phyloP scores from a whole-genome alignment of 2,329 filamentous ascomycete species.

The Zymoseptoria brevis region DNA sequence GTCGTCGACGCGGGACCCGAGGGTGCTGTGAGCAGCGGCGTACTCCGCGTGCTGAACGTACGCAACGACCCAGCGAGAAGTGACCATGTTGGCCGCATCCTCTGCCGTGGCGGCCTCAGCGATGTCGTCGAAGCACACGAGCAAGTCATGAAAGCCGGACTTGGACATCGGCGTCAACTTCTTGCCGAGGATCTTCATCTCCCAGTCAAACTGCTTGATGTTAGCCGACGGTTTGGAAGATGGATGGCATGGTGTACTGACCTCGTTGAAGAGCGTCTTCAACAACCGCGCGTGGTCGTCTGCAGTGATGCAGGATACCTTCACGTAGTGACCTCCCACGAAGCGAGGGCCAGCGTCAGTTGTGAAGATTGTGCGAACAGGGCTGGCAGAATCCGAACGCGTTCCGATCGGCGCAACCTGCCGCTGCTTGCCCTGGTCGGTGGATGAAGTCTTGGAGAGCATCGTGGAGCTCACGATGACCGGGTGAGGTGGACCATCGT shows the following conservation, averaged over 20 bases:
- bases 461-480: conserved; percentile 7
- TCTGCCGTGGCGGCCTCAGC: conserved; percentile 22
- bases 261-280: conserved; percentile 8
- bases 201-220: conserved; percentile 13
- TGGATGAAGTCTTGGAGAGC: not conserved
- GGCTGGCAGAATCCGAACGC: conserved; percentile 1
- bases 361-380: conserved; percentile 15
- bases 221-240: not conserved
- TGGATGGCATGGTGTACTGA: conserved; percentile 8
- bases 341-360: conserved; percentile 17
- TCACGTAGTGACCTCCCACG: conserved; percentile 19
- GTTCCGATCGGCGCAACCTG: conserved; percentile 14
- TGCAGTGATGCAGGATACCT: conserved; percentile 7
- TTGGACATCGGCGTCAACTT: not conserved
- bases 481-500: conserved; percentile 1
- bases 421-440: not conserved
- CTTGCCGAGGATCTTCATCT: conserved; percentile 9
- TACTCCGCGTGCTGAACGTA: conserved; percentile 17
- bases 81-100: conserved; percentile 8
- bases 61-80: conserved; percentile 1
- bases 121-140: conserved; percentile 34
- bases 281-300: not conserved
- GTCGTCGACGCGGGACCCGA: not conserved
- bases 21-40: conserved; percentile 3
- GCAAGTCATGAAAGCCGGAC: not conserved